Percentiles rank a stretch among this genome's conserved stretches.
Evolutionary conservation across 257 asterid species (phyloP).

Genomic region (Rauvolfia tetraphylla): DNA sequence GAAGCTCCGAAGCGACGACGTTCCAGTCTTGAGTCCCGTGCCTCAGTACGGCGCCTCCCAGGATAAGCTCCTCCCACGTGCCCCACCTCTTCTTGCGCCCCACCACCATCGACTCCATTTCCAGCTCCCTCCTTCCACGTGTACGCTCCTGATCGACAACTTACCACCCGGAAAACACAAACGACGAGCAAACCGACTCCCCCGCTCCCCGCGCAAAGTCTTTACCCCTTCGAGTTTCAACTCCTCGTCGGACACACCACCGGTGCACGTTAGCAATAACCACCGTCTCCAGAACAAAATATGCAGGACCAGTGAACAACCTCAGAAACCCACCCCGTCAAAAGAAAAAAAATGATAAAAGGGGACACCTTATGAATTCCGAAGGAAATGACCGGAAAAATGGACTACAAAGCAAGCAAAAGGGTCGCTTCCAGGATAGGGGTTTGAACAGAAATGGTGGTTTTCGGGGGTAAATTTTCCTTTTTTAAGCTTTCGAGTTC

Average conservation of each 20-base stretch:
- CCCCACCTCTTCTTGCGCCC: constrained; percentile 57
- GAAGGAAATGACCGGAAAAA: background rate
- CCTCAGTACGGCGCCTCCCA: constrained; percentile 71
- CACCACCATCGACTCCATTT: constrained; percentile 34
- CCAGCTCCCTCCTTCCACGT: constrained; percentile 45
- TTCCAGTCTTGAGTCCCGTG: constrained; percentile 65
- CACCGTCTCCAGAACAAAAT: background rate
- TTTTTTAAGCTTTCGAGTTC: background rate
- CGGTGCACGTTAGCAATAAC: constrained; percentile 29
- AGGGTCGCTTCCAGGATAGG: background rate
- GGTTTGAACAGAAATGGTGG: constrained; percentile 3
- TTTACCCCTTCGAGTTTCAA: background rate
- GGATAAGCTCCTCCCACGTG: constrained; percentile 85
- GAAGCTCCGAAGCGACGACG: constrained; percentile 79
- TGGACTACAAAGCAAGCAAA: background rate
- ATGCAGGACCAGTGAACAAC: background rate
- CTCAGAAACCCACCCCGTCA: background rate
- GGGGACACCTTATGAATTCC: no score
- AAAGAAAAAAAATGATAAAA: background rate
- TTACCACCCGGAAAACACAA: background rate
- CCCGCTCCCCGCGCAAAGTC: background rate
- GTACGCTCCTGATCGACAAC: constrained; percentile 29
- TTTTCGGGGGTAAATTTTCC: background rate
- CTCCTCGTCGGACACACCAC: constrained; percentile 19
- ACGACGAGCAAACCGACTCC: background rate